These are phyloP conservation scores for Pseudonitzschia pungens DNA, from an alignment of 108 stramenopile species.

Conservation along the genomic window DNA sequence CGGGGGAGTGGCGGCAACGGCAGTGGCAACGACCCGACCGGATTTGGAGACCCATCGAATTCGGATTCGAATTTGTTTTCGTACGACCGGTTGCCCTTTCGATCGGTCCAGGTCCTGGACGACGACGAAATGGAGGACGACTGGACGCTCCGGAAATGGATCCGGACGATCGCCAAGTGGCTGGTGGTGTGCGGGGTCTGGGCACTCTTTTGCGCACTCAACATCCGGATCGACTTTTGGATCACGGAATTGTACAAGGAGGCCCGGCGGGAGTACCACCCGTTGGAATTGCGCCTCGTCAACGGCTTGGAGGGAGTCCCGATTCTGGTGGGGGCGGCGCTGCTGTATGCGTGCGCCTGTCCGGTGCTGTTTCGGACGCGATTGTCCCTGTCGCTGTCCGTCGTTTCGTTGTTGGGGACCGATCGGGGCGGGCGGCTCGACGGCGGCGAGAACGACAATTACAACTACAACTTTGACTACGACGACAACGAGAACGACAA, in stretches of 20 bases:
- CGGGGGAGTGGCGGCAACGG: background rate
- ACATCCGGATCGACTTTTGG: conserved; percentile 22
- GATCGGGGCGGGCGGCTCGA: background rate
- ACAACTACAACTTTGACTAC: background rate
- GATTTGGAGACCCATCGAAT: too few species aligned
- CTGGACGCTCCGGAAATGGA: conserved; percentile 17
- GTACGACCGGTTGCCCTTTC: background rate
- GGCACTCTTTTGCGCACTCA: conserved; percentile 21
- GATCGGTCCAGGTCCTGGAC: conserved; percentile 12
- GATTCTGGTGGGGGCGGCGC: conserved; percentile 17
- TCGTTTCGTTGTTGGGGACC: too few species aligned
- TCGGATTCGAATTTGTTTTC: background rate
- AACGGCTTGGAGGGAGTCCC: conserved; percentile 19
- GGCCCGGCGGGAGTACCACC: conserved; percentile 9
- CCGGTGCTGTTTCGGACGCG: conserved; percentile 5
- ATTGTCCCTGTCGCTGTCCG: too few species aligned
- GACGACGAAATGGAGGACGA: conserved; percentile 23
- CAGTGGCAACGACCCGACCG: too few species aligned
- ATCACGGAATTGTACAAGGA: conserved; percentile 5
- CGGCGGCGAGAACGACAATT: background rate
- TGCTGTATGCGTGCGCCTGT: conserved; percentile 8
- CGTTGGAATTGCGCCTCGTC: conserved; percentile 18
- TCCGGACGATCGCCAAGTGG: background rate
- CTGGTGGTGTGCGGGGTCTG: background rate
- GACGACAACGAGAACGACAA: background rate